A percentile compares a stretch with the other conserved stretches of the same genome.
Conservation (phyloP, 306 rosid genomes). For the Trichosanthes cucumerina region DNA sequence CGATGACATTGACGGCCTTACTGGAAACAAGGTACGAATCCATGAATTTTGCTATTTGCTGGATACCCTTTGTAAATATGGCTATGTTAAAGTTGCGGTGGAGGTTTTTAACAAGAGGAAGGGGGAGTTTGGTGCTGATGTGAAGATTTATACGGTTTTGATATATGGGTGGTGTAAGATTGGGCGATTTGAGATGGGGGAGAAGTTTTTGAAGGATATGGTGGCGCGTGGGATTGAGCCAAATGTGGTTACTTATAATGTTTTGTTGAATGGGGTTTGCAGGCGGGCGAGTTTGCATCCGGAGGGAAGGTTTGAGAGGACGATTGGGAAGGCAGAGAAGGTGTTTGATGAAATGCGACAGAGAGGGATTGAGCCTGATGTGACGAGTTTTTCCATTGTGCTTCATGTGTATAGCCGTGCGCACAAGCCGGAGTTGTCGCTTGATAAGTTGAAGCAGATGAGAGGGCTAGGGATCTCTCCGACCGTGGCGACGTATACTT, state of each 20-base stretch:
- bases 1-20: conserved; percentile 43
- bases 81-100: conserved; percentile 47
- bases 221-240: conserved; percentile 52
- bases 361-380: conserved; percentile 80
- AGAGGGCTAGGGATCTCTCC: conserved; percentile 63
- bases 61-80: conserved; percentile 78
- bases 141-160: conserved; percentile 60
- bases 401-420: conserved; percentile 93
- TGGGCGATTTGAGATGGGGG: conserved; percentile 39
- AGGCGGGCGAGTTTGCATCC: conserved; percentile 79
- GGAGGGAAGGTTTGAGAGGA: conserved; percentile 65
- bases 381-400: conserved; percentile 66
- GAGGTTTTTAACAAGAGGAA: conserved; percentile 50
- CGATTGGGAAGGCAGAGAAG: conserved; percentile 53
- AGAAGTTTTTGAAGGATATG: conserved; percentile 58
- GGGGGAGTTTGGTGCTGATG: conserved; percentile 28
- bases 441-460: conserved; percentile 67
- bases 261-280: conserved; percentile 73
- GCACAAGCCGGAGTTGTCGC: conserved; percentile 59
- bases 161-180: conserved; percentile 83
- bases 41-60: conserved; percentile 45
- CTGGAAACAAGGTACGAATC: conserved; percentile 7
- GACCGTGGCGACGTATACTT: conserved; percentile 58
- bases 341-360: conserved; percentile 63
- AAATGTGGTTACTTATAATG: conserved; percentile 68